phyloP scores from a whole-genome alignment of 202 grass and related monocot species.

The Dendrocalamus latiflorus region DNA sequence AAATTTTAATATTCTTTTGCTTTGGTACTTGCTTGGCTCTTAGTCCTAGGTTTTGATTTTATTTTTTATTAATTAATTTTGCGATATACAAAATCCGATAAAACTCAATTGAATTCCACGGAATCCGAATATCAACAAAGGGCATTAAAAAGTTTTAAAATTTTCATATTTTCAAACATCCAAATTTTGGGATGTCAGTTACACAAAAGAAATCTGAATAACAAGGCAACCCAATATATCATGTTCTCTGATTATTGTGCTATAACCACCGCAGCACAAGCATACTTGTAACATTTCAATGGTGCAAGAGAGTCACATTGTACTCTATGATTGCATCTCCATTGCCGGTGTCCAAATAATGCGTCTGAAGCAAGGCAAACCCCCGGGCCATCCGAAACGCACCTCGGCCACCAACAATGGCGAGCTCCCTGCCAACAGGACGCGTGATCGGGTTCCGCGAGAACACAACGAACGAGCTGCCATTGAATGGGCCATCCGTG shows the following conservation, averaged over 20 bases:
- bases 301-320: conserved; percentile 47
- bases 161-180: no score
- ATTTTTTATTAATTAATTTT: no score
- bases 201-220: not conserved
- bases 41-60: no score
- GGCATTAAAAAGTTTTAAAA: no score
- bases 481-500: conserved; percentile 35
- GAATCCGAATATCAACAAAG: no score
- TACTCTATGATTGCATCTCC: conserved; percentile 54
- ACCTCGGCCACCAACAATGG: conserved; percentile 53
- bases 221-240: not conserved
- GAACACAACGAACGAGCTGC: conserved; percentile 54
- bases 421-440: conserved; percentile 17
- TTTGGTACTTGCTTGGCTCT: no score
- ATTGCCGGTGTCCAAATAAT: conserved; percentile 9
- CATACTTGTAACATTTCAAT: not conserved
- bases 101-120: no score
- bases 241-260: not conserved
- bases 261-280: not conserved
- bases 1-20: no score
- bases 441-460: conserved; percentile 26
- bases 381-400: conserved; percentile 49
- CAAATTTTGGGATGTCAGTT: no score
- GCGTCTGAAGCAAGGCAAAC: conserved; percentile 30
- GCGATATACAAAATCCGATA: no score